Conservation (phyloP, 2,329 filamentous ascomycete genomes). For the Aspergillus ochraceus region DNA sequence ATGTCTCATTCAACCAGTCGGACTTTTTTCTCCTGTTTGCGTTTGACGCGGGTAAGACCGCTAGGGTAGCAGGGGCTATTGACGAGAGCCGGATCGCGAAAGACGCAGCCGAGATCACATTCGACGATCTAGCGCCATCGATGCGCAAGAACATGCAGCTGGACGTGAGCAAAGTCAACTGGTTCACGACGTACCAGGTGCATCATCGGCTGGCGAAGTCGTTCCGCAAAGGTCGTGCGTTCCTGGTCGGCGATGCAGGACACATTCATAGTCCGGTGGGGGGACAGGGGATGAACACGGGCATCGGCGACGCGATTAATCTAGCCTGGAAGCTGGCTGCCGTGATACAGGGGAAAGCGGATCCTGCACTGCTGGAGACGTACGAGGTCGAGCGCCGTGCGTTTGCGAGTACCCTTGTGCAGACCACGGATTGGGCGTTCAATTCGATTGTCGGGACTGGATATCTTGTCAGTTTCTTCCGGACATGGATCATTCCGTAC, state of each 20-base stretch:
- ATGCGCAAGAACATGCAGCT: conserved; percentile 23
- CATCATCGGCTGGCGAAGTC: conserved; percentile 44
- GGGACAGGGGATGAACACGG: conserved; percentile 61
- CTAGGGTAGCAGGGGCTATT: conserved; percentile 29
- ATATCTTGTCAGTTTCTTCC: conserved; percentile 43
- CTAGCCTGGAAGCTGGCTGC: conserved; percentile 57
- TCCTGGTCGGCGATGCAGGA: conserved; percentile 59
- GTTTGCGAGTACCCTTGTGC: conserved; percentile 46
- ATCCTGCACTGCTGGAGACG: conserved; percentile 46
- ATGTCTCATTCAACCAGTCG: conserved; percentile 33
- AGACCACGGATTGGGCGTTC: conserved; percentile 46
- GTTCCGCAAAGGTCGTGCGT: conserved; percentile 51
- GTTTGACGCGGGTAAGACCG: conserved; percentile 22
- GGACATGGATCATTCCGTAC: conserved; percentile 42
- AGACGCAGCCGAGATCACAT: conserved; percentile 23
- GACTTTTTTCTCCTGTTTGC: conserved; percentile 40
- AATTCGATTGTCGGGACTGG: conserved; percentile 38
- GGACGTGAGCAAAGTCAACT: conserved; percentile 31
- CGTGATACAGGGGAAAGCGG: conserved; percentile 42
- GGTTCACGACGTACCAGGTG: conserved; percentile 49
- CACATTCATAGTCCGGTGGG: conserved; percentile 58
- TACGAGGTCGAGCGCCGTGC: conserved; percentile 52
- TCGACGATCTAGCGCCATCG: conserved; percentile 31
- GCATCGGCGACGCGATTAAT: conserved; percentile 56
- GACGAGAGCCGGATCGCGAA: conserved; percentile 18